These are phyloP conservation scores for Elaeagnus macrophylla DNA, from an alignment of 306 rosid genomes.

Conservation along the genomic window DNA sequence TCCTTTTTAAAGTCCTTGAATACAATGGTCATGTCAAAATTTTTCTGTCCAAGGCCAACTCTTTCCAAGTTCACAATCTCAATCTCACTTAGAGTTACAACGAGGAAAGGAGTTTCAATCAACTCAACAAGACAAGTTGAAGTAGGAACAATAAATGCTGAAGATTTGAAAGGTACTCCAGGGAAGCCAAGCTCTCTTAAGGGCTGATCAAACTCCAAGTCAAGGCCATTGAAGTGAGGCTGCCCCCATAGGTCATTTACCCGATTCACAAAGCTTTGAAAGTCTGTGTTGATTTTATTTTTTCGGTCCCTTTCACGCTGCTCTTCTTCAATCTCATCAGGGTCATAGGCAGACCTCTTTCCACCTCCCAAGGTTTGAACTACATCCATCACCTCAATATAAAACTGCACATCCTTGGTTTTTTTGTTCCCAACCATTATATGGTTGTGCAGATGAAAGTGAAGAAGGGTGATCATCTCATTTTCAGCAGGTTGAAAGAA, in stretches of 20 bases:
- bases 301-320: slow-evolving; percentile 90
- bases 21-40: slow-evolving; percentile 83
- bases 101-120: slow-evolving; percentile 84
- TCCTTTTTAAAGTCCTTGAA: slow-evolving; percentile 91
- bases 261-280: slow-evolving; percentile 78
- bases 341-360: slow-evolving; percentile 86
- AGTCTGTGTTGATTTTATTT: slow-evolving; percentile 77
- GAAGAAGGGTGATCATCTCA: slow-evolving; percentile 91
- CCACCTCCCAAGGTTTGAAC: slow-evolving; percentile 88
- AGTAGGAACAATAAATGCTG: slow-evolving; percentile 82
- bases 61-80: slow-evolving; percentile 94
- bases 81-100: slow-evolving; percentile 77
- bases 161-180: slow-evolving; percentile 87
- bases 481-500: slow-evolving; percentile 97
- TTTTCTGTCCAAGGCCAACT: slow-evolving; percentile 98
- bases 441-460: slow-evolving; percentile 89
- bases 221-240: slow-evolving; percentile 69
- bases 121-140: slow-evolving; percentile 87
- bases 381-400: slow-evolving; percentile 86
- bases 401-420: slow-evolving; percentile 90
- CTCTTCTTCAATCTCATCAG: slow-evolving; percentile 96
- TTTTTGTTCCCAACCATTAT: slow-evolving; percentile 95
- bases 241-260: slow-evolving; percentile 95
- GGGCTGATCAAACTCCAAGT: slow-evolving; percentile 94
- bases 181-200: slow-evolving; percentile 93